Conservation (phyloP, 1,139 yeast species). For the Sugiyamaella paludigena region DNA sequence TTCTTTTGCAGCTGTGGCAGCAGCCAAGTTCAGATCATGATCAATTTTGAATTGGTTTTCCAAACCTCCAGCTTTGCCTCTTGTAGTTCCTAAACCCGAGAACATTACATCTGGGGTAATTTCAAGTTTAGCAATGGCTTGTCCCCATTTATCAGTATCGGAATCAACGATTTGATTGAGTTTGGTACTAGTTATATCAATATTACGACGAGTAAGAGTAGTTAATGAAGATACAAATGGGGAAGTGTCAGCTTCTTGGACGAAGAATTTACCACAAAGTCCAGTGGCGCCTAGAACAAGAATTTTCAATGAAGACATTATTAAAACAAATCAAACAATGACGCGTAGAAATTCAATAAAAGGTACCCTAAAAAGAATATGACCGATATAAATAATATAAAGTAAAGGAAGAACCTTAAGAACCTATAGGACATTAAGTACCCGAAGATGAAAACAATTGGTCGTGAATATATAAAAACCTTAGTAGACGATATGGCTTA, state of each 20-base stretch:
- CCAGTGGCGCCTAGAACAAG: slow-evolving; percentile 17
- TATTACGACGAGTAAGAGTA: slow-evolving; percentile 1
- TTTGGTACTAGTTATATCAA: slow-evolving; percentile 2
- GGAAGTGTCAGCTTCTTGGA: slow-evolving; percentile 7
- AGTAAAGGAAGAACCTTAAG: no score
- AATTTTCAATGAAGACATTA: slow-evolving; percentile 8
- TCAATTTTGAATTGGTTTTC: slow-evolving; percentile 15
- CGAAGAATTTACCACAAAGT: slow-evolving; percentile 11
- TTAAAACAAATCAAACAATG: no score
- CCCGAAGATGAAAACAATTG: no score
- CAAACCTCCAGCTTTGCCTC: slow-evolving; percentile 14
- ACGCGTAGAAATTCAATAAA: no score
- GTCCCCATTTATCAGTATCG: slow-evolving; percentile 9
- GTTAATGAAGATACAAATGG: slow-evolving; percentile 2
- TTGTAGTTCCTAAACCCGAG: slow-evolving; percentile 16
- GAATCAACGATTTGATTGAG: slow-evolving; percentile 5
- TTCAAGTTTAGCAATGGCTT: slow-evolving; percentile 3
- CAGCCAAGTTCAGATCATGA: slow-evolving; percentile 13
- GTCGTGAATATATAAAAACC: no score
- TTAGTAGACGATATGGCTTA: no score
- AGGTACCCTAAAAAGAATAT: no score
- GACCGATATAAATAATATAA: no score
- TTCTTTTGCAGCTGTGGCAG: slow-evolving; percentile 14
- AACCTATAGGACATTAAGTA: no score
- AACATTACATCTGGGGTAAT: slow-evolving; percentile 11